Evolutionary conservation across 2,329 filamentous ascomycete species (phyloP), one percentile per base, ranked within the genome.

Genomic region (Claviceps capensis): DNA sequence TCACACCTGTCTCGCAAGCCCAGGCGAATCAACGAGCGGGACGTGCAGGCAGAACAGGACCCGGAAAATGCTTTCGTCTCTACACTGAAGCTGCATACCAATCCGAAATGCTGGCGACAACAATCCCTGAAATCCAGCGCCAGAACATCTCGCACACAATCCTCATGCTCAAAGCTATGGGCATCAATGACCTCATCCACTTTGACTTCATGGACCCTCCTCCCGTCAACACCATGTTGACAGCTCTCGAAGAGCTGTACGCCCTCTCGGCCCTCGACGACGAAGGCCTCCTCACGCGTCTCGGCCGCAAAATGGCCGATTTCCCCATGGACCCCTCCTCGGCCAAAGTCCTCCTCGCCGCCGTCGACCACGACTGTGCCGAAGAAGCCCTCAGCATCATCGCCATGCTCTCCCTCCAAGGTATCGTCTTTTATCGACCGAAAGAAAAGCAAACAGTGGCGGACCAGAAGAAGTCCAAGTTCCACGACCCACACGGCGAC

Each of bases 201-300:
- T 98, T 98, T 62, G 91, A 97, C 69, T 98, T 98, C 62, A 97
- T 98, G 91, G 93, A 98, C 62, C 90, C 93, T 0, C 93, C 93
- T 0, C 93, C 93, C 0, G 93, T 93, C 34, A 96, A 97, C 62
- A 97, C 93, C 13, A 96, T 97, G 88, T 78, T 98, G 57, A 95
- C 89, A 48, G 93, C 93, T 0, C 73, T 98, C 3, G 94, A 98
- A 69, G 93, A 97, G 64, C 75, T 98, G 0, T 98, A 98, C 63
- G 88, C 89, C 0, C 73, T 98, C 11, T 88, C 85, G 3, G 91
- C 91, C 0, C 75, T 98, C 0, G 93, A 98, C 57, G 91, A 98
- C 61, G 93, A 98, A 75, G 93, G 93, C 14, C 76, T 98, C 0
- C 73, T 98, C 2, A 98, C 93, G 0, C 82, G 93, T 6, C 77